phyloP scores from a whole-genome alignment of 2,329 filamentous ascomycete species.

The Exophiala oligosperma region DNA sequence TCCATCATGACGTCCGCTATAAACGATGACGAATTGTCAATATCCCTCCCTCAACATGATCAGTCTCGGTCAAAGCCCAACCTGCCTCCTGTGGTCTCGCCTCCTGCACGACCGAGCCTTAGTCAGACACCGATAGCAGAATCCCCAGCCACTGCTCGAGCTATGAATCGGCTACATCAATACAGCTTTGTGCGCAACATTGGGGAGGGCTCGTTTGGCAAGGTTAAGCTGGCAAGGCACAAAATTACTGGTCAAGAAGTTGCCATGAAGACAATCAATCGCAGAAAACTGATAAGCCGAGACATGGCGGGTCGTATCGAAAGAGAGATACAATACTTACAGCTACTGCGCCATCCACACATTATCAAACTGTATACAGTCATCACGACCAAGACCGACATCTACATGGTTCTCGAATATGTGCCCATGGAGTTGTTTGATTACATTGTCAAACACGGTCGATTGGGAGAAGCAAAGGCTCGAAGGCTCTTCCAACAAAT shows the following conservation, averaged over 20 bases:
- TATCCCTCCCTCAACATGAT: slow-evolving; percentile 35
- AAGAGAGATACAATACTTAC: slow-evolving; percentile 96
- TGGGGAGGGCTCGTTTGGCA: slow-evolving; percentile 96
- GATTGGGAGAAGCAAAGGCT: slow-evolving; percentile 88
- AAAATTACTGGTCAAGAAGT: slow-evolving; percentile 92
- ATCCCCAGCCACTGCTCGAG: slow-evolving; percentile 51
- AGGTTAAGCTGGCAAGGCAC: slow-evolving; percentile 95
- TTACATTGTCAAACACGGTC: slow-evolving; percentile 92
- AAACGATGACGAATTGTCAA: slow-evolving; percentile 40
- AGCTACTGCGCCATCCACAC: slow-evolving; percentile 91
- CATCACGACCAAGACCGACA: slow-evolving; percentile 90
- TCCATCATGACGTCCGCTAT: slow-evolving; percentile 37
- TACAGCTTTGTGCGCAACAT: slow-evolving; percentile 89
- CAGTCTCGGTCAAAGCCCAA: slow-evolving; percentile 27
- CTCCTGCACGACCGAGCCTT: slow-evolving; percentile 19
- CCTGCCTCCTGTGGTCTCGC: slow-evolving; percentile 27
- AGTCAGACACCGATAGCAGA: slow-evolving; percentile 34
- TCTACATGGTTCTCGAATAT: slow-evolving; percentile 99
- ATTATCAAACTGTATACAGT: slow-evolving; percentile 99
- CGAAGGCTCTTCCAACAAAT: slow-evolving; percentile 99
- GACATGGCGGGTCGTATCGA: slow-evolving; percentile 98
- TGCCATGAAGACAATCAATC: slow-evolving; percentile 94
- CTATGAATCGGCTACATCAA: slow-evolving; percentile 83
- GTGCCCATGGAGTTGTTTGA: slow-evolving; percentile 96
- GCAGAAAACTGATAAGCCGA: slow-evolving; percentile 91